Percentiles rank a stretch among this genome's conserved stretches.
phyloP scores from a whole-genome alignment of 768 basidiomycete species.

The Podaxis carcinomalis region DNA sequence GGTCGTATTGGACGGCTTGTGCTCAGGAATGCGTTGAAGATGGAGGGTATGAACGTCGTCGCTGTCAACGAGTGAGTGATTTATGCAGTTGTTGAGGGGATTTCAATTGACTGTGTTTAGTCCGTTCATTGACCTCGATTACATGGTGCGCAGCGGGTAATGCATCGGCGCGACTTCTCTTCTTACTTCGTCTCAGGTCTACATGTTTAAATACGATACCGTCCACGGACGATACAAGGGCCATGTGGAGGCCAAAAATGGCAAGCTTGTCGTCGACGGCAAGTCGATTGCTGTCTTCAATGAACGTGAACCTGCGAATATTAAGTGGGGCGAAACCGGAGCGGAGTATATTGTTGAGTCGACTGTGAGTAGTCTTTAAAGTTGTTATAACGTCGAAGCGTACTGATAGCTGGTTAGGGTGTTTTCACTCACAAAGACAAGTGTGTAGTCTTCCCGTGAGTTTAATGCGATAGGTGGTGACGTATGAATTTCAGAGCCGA shows the following conservation, averaged over 20 bases:
- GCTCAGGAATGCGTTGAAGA: constrained; percentile 78
- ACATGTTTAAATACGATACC: constrained; percentile 94
- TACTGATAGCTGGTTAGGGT: constrained; percentile 39
- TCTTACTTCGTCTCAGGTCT: constrained; percentile 48
- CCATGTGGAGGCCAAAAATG: constrained; percentile 65
- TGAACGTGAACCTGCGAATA: constrained; percentile 80
- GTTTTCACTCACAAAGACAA: constrained; percentile 93
- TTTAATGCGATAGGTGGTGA: background rate
- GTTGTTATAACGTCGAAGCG: background rate
- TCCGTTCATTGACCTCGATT: constrained; percentile 89
- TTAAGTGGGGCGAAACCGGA: constrained; percentile 63
- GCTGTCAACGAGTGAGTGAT: constrained; percentile 84
- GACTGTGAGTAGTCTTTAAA: constrained; percentile 47
- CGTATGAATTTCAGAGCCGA: constrained; percentile 48
- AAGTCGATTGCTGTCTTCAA: constrained; percentile 67
- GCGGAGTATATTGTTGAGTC: constrained; percentile 94
- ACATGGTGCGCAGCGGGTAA: constrained; percentile 64
- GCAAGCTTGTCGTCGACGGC: constrained; percentile 78
- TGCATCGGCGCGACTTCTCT: background rate
- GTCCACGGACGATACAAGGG: constrained; percentile 86
- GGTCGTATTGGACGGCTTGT: constrained; percentile 98
- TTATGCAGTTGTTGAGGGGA: background rate
- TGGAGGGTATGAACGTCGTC: constrained; percentile 67
- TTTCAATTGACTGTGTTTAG: constrained; percentile 30
- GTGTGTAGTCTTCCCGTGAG: constrained; percentile 27